Percentiles rank a stretch among this genome's conserved stretches.
phyloP scores from a whole-genome alignment of 345 rosid genomes.

The Gossypium stocksii region DNA sequence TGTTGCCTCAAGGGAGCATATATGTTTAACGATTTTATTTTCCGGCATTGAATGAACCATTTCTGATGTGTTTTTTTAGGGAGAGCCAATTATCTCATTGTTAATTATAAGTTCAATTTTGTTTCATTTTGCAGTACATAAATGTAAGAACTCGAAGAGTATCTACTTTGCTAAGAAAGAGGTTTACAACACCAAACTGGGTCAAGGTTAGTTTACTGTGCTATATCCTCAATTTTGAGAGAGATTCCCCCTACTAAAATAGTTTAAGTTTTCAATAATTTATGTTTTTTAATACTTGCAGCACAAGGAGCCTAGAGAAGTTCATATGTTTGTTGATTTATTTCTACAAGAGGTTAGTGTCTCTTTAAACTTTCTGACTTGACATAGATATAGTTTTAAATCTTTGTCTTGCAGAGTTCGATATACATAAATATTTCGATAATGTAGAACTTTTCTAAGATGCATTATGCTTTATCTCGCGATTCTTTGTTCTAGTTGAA shows the following conservation, averaged over 20 bases:
- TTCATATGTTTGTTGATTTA: slow-evolving; percentile 94
- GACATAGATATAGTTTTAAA: neutral
- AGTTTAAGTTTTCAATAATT: slow-evolving; percentile 18
- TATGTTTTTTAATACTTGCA: slow-evolving; percentile 35
- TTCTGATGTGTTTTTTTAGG: neutral
- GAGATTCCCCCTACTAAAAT: slow-evolving; percentile 5
- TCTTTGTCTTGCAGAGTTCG: neutral
- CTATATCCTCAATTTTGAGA: slow-evolving; percentile 8
- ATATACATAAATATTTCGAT: neutral
- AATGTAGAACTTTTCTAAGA: neutral
- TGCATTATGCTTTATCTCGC: neutral
- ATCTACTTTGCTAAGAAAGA: slow-evolving; percentile 80
- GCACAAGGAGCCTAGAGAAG: slow-evolving; percentile 99
- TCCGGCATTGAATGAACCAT: neutral
- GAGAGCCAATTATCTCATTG: neutral
- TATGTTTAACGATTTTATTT: neutral
- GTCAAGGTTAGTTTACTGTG: slow-evolving; percentile 59
- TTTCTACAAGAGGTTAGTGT: slow-evolving; percentile 81
- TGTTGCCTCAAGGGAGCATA: slow-evolving; percentile 1
- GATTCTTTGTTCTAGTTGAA: slow-evolving; percentile 46
- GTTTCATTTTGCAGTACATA: slow-evolving; percentile 52
- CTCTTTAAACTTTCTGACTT: neutral
- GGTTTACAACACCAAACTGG: slow-evolving; percentile 97
- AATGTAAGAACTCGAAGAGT: slow-evolving; percentile 75
- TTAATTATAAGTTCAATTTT: neutral